Evolutionary conservation across 1,284 basidiomycete species (phyloP), one percentile per base, ranked within the genome.

Genomic region (Quambalaria eucalypti): DNA sequence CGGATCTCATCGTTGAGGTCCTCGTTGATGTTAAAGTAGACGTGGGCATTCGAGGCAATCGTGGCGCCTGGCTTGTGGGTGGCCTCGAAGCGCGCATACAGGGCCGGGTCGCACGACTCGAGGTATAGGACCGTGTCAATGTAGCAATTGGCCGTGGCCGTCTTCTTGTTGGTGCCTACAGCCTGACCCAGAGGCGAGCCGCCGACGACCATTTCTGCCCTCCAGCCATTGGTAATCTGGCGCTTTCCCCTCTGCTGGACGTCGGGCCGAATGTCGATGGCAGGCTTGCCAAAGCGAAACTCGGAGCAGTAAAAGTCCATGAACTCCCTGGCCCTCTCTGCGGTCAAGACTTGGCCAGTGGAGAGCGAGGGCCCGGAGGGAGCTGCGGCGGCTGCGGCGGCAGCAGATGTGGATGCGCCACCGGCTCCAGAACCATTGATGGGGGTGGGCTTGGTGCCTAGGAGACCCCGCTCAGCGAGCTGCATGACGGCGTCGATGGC

Each of bases 261-360:
- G 7, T 33, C 49, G 8, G 46, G 47, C 7, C 21, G 4, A 28
- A 68, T 40, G 3, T 56, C 47, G 56, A 96, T 78, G 50, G 90
- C 87, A 1, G 91, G 90, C 64, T 83, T 84, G n/a, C 81, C 81
- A 66, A 92, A 92, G 31, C 80, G 79, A 76, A 86, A 95, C 38
- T 84, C 81, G 42, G 84, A 82, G 76, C 90, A 95, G 74, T 96
- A 96, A 72, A 87, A 97, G 65, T 92, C 90, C 85, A 96, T 91
- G 78, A 96, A 97, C 62, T 84, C 84, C 52, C 87, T 84, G 0
- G 90, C 90, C 48, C 83, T 82, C 56, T 91, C 88, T 48, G 86
- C 85, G 6, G 79, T 80, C 62, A 93, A 81, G 26, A 19, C 28
- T 16, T 25, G 28, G 10, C 52, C 52, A 55, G 56, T 44, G 30